Conservation (phyloP, 2,329 filamentous ascomycete genomes). For the Thielaviopsis musarum region DNA sequence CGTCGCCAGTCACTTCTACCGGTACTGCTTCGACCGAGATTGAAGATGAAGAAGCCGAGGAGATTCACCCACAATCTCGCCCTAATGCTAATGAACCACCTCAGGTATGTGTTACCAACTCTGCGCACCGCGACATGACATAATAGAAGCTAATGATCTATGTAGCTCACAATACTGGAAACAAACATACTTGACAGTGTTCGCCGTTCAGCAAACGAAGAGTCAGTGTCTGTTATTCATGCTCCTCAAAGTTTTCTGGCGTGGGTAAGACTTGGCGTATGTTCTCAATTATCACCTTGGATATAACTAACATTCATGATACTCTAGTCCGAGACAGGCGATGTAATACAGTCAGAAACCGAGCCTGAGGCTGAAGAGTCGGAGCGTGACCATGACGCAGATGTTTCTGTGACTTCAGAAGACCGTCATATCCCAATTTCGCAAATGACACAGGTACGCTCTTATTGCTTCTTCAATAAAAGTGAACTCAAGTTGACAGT, state of each 20-base stretch:
- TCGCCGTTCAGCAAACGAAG: constrained; percentile 48
- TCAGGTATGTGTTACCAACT: constrained; percentile 1
- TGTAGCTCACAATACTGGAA: constrained; percentile 26
- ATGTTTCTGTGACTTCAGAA: constrained; percentile 1
- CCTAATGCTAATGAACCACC: constrained; percentile 3
- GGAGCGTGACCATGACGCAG: constrained; percentile 2
- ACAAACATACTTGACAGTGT: constrained; percentile 41
- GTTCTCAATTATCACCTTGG: not conserved
- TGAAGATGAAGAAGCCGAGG: constrained; percentile 57
- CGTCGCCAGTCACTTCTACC: constrained; percentile 72
- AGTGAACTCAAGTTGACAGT: not conserved
- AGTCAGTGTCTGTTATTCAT: constrained; percentile 81
- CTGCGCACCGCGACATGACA: not conserved
- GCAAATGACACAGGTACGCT: not conserved
- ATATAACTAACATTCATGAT: not conserved
- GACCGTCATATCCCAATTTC: not conserved
- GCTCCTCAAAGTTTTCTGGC: constrained; percentile 66
- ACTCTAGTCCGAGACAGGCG: constrained; percentile 1
- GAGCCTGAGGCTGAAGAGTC: constrained; percentile 1
- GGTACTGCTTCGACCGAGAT: constrained; percentile 73
- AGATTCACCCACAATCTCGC: constrained; percentile 22
- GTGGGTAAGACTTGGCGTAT: constrained; percentile 41
- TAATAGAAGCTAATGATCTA: not conserved
- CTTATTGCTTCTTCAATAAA: not conserved
- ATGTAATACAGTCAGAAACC: not conserved